phyloP scores from a whole-genome alignment of 495 filamentous ascomycete species.

The Daldinia concentrica region DNA sequence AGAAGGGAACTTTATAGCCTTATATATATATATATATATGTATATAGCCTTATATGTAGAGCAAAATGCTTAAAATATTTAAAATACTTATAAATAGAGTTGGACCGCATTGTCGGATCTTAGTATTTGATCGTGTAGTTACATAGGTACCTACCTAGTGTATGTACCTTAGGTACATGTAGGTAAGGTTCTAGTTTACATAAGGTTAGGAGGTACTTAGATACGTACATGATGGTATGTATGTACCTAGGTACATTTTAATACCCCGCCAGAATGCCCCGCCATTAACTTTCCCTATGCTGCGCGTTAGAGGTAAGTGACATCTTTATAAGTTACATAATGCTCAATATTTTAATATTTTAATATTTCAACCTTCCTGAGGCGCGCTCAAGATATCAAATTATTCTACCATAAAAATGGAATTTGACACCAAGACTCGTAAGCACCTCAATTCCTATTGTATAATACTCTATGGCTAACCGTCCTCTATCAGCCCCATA shows the following conservation, averaged over 20 bases:
- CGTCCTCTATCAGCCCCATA: constrained; percentile 68
- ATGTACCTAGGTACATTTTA: background rate
- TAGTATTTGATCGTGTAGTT: background rate
- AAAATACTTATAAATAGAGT: no score
- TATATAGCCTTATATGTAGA: no score
- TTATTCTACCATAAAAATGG: constrained; percentile 51
- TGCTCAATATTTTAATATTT: background rate
- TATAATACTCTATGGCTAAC: background rate
- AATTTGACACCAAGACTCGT: constrained; percentile 71
- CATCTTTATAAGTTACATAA: background rate
- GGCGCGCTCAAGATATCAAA: background rate
- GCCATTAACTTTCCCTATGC: background rate
- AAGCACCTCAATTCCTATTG: constrained; percentile 31
- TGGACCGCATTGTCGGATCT: background rate
- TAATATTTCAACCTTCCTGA: background rate
- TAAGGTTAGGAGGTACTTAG: no score
- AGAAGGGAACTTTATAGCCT: no score
- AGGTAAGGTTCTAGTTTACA: no score
- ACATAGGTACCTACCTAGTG: background rate
- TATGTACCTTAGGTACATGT: background rate
- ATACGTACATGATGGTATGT: no score
- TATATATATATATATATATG: no score
- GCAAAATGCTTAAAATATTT: no score
- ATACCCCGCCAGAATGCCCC: background rate
- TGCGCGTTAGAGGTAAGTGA: background rate